Base-by-base conservation (phyloP, 441 rosid genomes). In the Erodium chrysanthum region DNA sequence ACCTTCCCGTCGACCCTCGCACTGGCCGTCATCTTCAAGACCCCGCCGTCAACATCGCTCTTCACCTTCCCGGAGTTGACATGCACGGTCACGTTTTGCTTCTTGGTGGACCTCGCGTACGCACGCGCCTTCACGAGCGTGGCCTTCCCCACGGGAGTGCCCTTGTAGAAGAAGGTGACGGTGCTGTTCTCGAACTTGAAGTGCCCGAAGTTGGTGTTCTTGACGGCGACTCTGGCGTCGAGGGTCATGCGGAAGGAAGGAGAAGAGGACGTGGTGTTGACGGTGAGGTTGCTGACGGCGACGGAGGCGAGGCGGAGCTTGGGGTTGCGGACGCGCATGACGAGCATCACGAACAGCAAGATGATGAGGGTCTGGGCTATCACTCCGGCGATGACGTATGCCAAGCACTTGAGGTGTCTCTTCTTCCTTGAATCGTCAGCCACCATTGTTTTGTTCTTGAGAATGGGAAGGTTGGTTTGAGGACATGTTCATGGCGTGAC, bases 161-260 rank as follows among this genome's bases (percentile, higher is more conserved):
- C 70, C 17, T 4, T 35, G 60, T 52, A 67, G 44, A 60, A 67
- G 46, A 67, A 27, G 1, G 48, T 67, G 3, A 22, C 70, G 29
- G 17, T 54, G 9, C 37, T 27, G 17, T 33, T 54, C n/a, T 31
- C 63, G 7, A 52, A 67, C 46, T 67, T 67, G 70, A 67, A 67
- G 63, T 20, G 27, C 44, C 62, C 70, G n/a, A 42, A 42, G 9
- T 42, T 42, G 48, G 48, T 42, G 48, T 42, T 42, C 48, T 11
- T 42, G 48, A 42, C 48, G 48, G 48, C 9, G n/a, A 42, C 14
- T 12, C 1, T 42, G n/a, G 48, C 48, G 48, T 42, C 48, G 64
- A 67, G 56, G 7, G 5, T 6, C n/a, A 20, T 6, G 60, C n/a
- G 14, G 60, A 14, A 15, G 60, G n/a, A n/a, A n/a, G n/a, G n/a